Percentiles rank a stretch among this genome's conserved stretches.
These are phyloP conservation scores for Pseudocercospora pini-densiflorae DNA, from an alignment of 2,329 filamentous ascomycete genomes.

Conservation along the genomic window DNA sequence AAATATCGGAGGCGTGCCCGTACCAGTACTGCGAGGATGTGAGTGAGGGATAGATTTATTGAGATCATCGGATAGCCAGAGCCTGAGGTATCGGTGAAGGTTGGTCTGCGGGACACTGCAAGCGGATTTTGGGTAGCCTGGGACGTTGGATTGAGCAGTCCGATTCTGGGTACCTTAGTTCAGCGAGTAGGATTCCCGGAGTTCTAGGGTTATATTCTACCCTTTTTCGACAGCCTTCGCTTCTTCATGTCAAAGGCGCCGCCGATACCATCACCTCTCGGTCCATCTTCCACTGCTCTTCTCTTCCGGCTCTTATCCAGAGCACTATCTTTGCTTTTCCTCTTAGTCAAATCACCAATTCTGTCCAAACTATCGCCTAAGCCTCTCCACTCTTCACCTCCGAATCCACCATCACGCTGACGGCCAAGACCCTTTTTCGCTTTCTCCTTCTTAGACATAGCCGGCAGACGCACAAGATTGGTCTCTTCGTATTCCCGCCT, in stretches of 20 bases:
- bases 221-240: slow-evolving; percentile 54
- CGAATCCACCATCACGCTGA: slow-evolving; percentile 65
- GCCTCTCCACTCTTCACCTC: slow-evolving; percentile 91
- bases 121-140: no score
- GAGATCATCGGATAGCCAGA: no score
- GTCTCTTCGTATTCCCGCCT: slow-evolving; percentile 85
- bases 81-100: no score
- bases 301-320: slow-evolving; percentile 89
- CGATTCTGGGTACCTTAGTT: background rate
- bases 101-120: no score
- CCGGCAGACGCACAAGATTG: slow-evolving; percentile 87
- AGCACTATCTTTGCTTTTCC: slow-evolving; percentile 64
- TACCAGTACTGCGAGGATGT: no score
- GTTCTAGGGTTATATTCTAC: slow-evolving; percentile 34
- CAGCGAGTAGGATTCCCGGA: background rate
- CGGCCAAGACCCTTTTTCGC: slow-evolving; percentile 62
- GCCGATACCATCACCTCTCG: slow-evolving; percentile 70
- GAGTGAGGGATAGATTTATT: no score
- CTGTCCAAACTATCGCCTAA: slow-evolving; percentile 84
- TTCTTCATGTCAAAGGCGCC: slow-evolving; percentile 74
- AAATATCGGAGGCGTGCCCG: no score
- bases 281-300: slow-evolving; percentile 72
- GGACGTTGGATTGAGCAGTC: no score
- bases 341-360: slow-evolving; percentile 80
- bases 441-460: slow-evolving; percentile 82